Evolutionary conservation across 768 basidiomycete genomes (phyloP), one percentile per base, ranked within the genome.

Genomic region (Tubosaeta sp.): DNA sequence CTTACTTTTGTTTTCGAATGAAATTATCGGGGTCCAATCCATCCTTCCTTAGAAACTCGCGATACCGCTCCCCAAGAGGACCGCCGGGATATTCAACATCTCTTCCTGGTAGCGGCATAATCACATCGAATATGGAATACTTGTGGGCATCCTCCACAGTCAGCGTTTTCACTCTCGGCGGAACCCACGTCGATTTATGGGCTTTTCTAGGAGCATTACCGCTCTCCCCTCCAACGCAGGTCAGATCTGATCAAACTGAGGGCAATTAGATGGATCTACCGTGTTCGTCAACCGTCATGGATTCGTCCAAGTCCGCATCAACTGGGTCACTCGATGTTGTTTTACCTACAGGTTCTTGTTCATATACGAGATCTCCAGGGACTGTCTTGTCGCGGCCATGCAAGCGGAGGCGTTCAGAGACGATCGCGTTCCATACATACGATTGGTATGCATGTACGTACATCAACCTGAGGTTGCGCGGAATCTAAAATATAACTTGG

Each of bases 401-500:
- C 43, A 77, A 75, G 52, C 82, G 83, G 61, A 98, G 84, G 12
- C 96, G 87, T 69, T 97, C 93, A 3, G 94, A 97, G 35, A 94
- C 91, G 49, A 97, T 86, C 42, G 92, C 84, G 69, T 99, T 99
- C 95, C 95, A 99, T 30, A 98, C 86, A 60, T 97, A 99, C 14
- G 91, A 94, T 68, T 99, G 96, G 66, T 97, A 99, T 27, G 94
- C 94, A 68, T 99, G 96, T 48, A 97, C 84, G 67, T 98, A 99
- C 90, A 99, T 97, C 57, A 96, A 73, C 45, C 96, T 81, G 52
- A 99, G 80, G 63, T 95, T 98, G 49, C 87, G 80, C 13, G 96
- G 96, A 58, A 99, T 98, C 95, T 97, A 49, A 24, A 10, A 36
- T 13, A 53, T 52, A 59, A 46, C 18, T 53, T 34, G 12, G 25